Conservation (phyloP, 164 flowering plant genomes). For the Vitis labrusca region DNA sequence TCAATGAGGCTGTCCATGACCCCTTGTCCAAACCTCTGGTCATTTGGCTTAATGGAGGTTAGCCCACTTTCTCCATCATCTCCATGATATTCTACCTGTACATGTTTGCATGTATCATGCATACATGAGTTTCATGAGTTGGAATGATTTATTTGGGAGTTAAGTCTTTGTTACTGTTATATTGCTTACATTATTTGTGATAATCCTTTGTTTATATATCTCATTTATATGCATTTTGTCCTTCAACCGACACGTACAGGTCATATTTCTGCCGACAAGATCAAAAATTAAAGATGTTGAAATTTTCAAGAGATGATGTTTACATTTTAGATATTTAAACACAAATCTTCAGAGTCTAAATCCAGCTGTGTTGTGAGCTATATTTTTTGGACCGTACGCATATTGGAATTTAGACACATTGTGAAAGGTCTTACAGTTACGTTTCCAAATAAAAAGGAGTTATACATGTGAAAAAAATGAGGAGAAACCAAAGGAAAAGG, state of each 20-base stretch:
- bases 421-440: too few species aligned
- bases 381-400: not conserved
- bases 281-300: not conserved
- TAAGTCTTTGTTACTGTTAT: constrained; percentile 12
- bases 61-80: constrained; percentile 4
- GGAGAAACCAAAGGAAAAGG: not conserved
- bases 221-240: not conserved
- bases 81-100: not conserved
- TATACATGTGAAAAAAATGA: not conserved
- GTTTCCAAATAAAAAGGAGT: too few species aligned
- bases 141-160: not conserved
- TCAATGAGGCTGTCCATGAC: constrained; percentile 53
- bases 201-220: not conserved
- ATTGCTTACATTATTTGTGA: not conserved
- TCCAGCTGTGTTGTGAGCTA: not conserved
- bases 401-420: too few species aligned
- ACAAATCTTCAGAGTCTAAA: not conserved
- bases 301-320: not conserved
- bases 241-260: not conserved
- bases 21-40: constrained; percentile 69
- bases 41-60: constrained; percentile 93
- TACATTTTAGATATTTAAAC: not conserved
- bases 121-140: too few species aligned
- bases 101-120: too few species aligned
- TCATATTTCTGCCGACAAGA: constrained; percentile 10